These are phyloP conservation scores for Colletotrichum camelliae DNA, from an alignment of 2,329 filamentous ascomycete species.

Conservation along the genomic window DNA sequence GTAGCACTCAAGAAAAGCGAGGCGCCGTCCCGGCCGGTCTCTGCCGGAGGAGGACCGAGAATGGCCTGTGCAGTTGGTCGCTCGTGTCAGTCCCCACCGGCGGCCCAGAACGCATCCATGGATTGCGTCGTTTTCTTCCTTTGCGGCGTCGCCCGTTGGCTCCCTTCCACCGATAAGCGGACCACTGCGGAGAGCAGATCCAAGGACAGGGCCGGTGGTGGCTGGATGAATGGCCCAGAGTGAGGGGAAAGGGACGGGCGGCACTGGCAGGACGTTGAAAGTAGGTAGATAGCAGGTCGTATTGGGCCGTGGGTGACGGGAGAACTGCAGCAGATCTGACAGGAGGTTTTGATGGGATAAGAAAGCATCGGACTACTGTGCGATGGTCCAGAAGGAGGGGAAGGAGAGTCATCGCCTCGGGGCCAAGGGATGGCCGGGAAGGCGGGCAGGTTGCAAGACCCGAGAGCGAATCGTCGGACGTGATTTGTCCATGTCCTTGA, in stretches of 20 bases:
- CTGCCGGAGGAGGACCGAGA: conserved; percentile 7
- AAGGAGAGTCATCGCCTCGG: neutral
- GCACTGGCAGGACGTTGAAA: neutral
- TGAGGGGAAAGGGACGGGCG: neutral
- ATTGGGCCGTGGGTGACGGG: neutral
- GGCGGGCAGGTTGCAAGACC: neutral
- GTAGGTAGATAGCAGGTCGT: neutral
- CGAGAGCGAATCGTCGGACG: neutral
- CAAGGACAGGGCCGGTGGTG: neutral
- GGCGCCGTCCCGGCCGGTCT: conserved; percentile 3
- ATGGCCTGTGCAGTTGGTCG: conserved; percentile 3
- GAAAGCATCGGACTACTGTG: neutral
- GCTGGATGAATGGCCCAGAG: neutral
- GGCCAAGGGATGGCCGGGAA: neutral
- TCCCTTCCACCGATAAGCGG: conserved; percentile 2
- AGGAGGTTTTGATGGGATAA: neutral
- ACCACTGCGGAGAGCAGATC: conserved; percentile 6
- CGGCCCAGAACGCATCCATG: neutral
- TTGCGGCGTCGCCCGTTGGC: neutral
- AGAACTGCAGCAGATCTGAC: neutral
- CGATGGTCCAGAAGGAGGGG: neutral
- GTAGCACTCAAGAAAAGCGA: neutral
- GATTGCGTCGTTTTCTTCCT: conserved; percentile 3
- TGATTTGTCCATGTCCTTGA: neutral
- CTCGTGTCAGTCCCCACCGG: neutral